These are phyloP conservation scores for Melocanna baccifera DNA, from an alignment of 176 grass and related monocot species.

Conservation along the genomic window DNA sequence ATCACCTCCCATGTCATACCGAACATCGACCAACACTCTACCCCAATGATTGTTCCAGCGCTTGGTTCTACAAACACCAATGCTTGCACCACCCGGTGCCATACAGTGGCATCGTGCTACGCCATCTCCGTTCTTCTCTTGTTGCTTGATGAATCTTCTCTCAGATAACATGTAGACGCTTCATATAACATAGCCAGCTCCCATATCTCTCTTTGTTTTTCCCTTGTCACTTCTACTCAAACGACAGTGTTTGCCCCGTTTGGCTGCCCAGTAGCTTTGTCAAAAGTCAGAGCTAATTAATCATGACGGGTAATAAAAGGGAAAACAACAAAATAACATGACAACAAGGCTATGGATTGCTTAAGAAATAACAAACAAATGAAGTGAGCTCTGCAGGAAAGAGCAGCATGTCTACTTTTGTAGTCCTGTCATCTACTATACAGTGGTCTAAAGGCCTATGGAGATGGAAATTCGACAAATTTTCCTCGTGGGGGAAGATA, in stretches of 20 bases:
- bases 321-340: not conserved
- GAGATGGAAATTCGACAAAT: not conserved
- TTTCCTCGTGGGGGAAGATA: not conserved
- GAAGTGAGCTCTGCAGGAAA: conserved; percentile 16
- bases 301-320: not conserved
- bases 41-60: no score
- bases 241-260: not conserved
- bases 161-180: no score
- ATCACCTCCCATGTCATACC: no score
- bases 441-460: conserved; percentile 10
- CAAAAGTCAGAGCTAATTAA: not conserved
- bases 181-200: no score
- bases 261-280: not conserved
- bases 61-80: no score
- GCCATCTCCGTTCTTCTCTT: no score
- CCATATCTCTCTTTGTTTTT: no score
- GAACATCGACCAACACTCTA: no score
- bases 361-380: not conserved
- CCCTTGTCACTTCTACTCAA: no score
- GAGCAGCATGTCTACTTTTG: not conserved
- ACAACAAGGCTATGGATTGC: not conserved
- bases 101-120: no score
- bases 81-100: no score
- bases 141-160: no score
- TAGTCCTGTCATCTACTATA: conserved; percentile 23